These are phyloP conservation scores for Fraxinus velutina DNA, from an alignment of 305 asterid species.

Conservation along the genomic window DNA sequence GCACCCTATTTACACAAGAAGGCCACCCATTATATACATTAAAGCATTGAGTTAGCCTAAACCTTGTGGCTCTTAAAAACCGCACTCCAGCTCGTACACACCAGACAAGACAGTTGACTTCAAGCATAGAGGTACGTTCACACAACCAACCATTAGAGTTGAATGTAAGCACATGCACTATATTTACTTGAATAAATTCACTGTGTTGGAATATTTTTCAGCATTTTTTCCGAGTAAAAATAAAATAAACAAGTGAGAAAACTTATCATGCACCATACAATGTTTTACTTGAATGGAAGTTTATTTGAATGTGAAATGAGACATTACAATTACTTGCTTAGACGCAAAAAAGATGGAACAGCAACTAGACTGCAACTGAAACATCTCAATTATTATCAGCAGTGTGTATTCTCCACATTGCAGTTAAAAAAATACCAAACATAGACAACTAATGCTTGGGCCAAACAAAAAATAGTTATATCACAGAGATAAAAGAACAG, in stretches of 20 bases:
- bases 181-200: background rate
- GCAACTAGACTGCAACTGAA: background rate
- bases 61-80: background rate
- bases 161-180: background rate
- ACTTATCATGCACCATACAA: background rate
- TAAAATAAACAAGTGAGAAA: background rate
- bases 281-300: background rate
- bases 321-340: background rate
- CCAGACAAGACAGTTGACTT: constrained; percentile 1
- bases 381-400: background rate
- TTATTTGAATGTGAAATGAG: background rate
- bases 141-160: constrained; percentile 2
- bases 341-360: background rate
- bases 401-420: background rate
- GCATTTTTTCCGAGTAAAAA: background rate
- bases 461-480: background rate
- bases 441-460: background rate
- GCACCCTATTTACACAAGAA: background rate
- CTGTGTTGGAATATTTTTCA: background rate
- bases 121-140: background rate
- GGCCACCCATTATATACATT: background rate
- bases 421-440: background rate
- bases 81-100: background rate
- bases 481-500: background rate
- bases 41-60: background rate